A percentile compares a stretch with the other conserved stretches of the same genome.
Evolutionary conservation across 1,284 basidiomycete genomes (phyloP).

Genomic region (Cutaneotrichosporon spelunceum): DNA sequence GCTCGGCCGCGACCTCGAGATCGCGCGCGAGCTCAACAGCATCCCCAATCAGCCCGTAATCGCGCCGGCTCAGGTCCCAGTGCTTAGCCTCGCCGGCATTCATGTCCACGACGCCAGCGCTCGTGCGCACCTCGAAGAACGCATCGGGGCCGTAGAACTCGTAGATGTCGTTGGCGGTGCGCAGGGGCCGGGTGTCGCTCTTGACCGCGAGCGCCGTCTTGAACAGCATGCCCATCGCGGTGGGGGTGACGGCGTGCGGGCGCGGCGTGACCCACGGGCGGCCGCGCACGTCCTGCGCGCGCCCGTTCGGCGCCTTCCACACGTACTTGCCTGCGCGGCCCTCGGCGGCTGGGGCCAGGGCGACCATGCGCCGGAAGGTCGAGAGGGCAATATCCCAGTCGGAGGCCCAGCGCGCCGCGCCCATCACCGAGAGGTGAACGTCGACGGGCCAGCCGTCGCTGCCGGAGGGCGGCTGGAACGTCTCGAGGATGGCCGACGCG

Average conservation of each 20-base stretch:
- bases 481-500: slow-evolving; percentile 28
- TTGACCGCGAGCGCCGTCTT: slow-evolving; percentile 27
- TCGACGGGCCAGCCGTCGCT: slow-evolving; percentile 30
- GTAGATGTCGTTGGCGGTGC: slow-evolving; percentile 24
- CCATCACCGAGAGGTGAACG: slow-evolving; percentile 29
- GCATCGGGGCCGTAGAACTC: slow-evolving; percentile 13
- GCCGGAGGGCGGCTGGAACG: slow-evolving; percentile 28
- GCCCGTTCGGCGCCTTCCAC: slow-evolving; percentile 27
- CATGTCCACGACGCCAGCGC: not conserved
- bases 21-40: slow-evolving; percentile 18
- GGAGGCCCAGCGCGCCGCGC: slow-evolving; percentile 34
- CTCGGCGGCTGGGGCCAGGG: slow-evolving; percentile 27
- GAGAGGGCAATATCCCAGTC: slow-evolving; percentile 37
- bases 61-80: slow-evolving; percentile 6
- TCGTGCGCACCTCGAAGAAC: slow-evolving; percentile 7
- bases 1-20: slow-evolving; percentile 8
- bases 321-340: slow-evolving; percentile 3
- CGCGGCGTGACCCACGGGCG: slow-evolving; percentile 19
- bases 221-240: slow-evolving; percentile 30
- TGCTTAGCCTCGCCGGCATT: not conserved
- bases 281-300: slow-evolving; percentile 21
- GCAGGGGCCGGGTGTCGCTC: slow-evolving; percentile 19
- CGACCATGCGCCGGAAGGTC: slow-evolving; percentile 33
- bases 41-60: not conserved
- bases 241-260: slow-evolving; percentile 18